A percentile compares a stretch with the other conserved stretches of the same genome.
Conservation (phyloP, 208 protist species). For the Plasmodiophora brassicae region DNA sequence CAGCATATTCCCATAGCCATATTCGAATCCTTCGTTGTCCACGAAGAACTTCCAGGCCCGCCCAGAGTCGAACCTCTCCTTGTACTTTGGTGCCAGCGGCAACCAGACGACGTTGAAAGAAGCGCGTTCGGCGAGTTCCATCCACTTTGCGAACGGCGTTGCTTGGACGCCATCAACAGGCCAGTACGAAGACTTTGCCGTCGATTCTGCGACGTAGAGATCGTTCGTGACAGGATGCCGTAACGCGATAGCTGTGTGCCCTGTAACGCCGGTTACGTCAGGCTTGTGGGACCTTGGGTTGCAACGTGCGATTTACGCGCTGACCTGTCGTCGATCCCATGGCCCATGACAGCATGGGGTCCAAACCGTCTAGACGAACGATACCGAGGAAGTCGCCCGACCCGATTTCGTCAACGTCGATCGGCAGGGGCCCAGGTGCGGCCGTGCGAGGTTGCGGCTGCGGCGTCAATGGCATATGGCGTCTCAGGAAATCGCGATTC, state of each 20-base stretch:
- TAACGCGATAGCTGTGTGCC: neutral
- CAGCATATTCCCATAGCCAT: neutral
- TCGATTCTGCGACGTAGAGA: neutral
- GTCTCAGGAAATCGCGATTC: neutral
- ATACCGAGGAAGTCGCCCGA: neutral
- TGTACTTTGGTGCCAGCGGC: neutral
- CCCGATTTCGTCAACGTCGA: neutral
- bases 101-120: neutral
- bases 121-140: neutral
- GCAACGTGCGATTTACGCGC: too few species aligned
- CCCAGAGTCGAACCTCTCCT: neutral
- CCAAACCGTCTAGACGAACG: neutral
- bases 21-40: neutral
- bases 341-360: neutral
- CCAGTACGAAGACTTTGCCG: neutral
- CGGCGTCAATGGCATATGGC: neutral
- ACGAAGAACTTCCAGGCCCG: neutral
- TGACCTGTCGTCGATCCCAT: too few species aligned
- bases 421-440: neutral
- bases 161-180: neutral
- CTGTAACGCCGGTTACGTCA: neutral
- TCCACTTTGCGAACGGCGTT: neutral
- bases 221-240: neutral
- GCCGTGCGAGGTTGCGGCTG: neutral
- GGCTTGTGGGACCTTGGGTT: too few species aligned